These are phyloP conservation scores for Aspergillus pseudoviridinutans DNA, from an alignment of 2,329 filamentous ascomycete species.

Conservation along the genomic window DNA sequence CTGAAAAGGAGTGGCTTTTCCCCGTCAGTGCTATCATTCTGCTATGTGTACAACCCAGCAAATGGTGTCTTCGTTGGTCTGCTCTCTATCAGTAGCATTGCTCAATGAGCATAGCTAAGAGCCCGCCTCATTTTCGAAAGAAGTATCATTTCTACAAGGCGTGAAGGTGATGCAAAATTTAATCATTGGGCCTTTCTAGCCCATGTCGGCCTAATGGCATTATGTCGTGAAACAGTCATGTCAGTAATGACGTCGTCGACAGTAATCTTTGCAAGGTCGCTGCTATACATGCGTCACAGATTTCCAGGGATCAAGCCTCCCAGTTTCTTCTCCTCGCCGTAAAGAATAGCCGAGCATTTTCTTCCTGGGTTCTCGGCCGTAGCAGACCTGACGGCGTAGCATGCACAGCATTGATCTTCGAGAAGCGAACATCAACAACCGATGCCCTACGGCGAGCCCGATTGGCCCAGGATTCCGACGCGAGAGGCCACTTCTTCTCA, in stretches of 20 bases:
- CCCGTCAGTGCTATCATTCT: not conserved
- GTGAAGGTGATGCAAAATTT: not conserved
- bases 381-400: constrained; percentile 10
- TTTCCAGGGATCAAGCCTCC: constrained; percentile 22
- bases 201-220: not conserved
- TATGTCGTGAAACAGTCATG: not conserved
- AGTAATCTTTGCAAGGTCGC: not conserved
- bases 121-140: no score
- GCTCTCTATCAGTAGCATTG: not conserved
- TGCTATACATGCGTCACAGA: not conserved
- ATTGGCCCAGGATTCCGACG: constrained; percentile 20
- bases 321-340: constrained; percentile 34
- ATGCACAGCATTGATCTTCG: constrained; percentile 20
- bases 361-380: constrained; percentile 18
- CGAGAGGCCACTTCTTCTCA: constrained; percentile 9
- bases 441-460: constrained; percentile 13
- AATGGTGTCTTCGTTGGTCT: not conserved
- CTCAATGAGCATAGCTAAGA: not conserved
- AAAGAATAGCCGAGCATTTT: constrained; percentile 32
- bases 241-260: not conserved
- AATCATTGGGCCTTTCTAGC: not conserved
- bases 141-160: not conserved
- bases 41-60: no score
- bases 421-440: constrained; percentile 23
- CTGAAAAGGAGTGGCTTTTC: not conserved